Evolutionary conservation across 768 basidiomycete genomes (phyloP).

Genomic region (Pleurotus salmoneostramineus): DNA sequence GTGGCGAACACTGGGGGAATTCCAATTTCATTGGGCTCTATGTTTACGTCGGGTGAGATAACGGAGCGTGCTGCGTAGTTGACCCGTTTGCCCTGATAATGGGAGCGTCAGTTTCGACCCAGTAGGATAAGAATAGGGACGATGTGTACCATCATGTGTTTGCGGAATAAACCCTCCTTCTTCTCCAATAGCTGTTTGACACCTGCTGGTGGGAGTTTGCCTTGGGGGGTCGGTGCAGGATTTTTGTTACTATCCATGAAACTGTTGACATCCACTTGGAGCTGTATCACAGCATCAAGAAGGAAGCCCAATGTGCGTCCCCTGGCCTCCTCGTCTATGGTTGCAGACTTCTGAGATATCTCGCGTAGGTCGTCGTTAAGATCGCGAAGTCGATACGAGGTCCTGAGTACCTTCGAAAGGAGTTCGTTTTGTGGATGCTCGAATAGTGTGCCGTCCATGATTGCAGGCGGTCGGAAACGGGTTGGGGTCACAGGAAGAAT

Average conservation of each 20-base stretch:
- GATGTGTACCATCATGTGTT: conserved; percentile 93
- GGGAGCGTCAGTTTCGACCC: neutral
- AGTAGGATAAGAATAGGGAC: neutral
- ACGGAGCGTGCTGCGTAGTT: conserved; percentile 99
- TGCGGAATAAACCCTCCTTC: conserved; percentile 97
- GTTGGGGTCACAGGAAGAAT: conserved; percentile 90
- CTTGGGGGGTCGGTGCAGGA: conserved; percentile 77
- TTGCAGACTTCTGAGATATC: conserved; percentile 55
- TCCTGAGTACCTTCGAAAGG: conserved; percentile 73
- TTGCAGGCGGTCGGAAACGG: conserved; percentile 91
- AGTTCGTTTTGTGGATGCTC: conserved; percentile 97
- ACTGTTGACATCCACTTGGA: conserved; percentile 93
- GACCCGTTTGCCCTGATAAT: conserved; percentile 89
- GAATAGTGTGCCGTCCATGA: conserved; percentile 88
- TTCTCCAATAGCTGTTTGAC: conserved; percentile 97
- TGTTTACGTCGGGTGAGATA: conserved; percentile 98
- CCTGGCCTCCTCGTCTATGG: conserved; percentile 45
- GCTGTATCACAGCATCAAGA: conserved; percentile 79
- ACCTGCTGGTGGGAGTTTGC: conserved; percentile 87
- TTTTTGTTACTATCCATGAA: conserved; percentile 98
- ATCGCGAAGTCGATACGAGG: conserved; percentile 78
- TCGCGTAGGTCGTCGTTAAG: conserved; percentile 62
- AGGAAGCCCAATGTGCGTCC: conserved; percentile 62
- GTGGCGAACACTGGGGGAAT: conserved; percentile 96
- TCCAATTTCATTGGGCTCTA: conserved; percentile 98